Percentiles rank a stretch among this genome's conserved stretches.
phyloP scores from a whole-genome alignment of 2,329 filamentous ascomycete genomes.

The Nemania diffusa region DNA sequence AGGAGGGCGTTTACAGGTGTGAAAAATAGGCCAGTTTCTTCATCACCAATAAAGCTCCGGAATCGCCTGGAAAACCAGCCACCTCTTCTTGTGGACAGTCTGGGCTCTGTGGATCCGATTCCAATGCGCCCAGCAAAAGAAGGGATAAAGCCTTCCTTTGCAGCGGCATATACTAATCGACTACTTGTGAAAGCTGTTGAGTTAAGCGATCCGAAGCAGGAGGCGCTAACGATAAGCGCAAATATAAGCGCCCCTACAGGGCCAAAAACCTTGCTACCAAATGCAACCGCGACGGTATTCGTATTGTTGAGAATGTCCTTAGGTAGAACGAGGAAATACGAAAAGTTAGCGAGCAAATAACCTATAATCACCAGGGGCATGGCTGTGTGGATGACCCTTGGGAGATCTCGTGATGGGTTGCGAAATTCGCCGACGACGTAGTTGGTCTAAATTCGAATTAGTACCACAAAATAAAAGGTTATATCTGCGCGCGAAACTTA shows the following conservation, averaged over 20 bases:
- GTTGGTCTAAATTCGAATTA: slow-evolving; percentile 75
- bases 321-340: slow-evolving; percentile 94
- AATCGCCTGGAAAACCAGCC: slow-evolving; percentile 69
- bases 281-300: slow-evolving; percentile 96
- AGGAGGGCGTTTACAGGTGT: slow-evolving; percentile 93
- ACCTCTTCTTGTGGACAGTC: slow-evolving; percentile 59
- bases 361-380: slow-evolving; percentile 92
- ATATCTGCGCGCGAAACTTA: slow-evolving; percentile 58
- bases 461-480: background rate
- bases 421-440: slow-evolving; percentile 98
- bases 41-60: slow-evolving; percentile 76
- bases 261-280: slow-evolving; percentile 90
- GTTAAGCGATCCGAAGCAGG: slow-evolving; percentile 94
- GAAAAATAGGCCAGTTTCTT: slow-evolving; percentile 83
- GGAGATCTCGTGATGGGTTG: slow-evolving; percentile 88
- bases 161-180: slow-evolving; percentile 90
- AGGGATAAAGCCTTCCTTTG: slow-evolving; percentile 94
- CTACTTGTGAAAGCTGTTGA: slow-evolving; percentile 93
- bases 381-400: slow-evolving; percentile 93
- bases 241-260: slow-evolving; percentile 82
- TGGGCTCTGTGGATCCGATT: slow-evolving; percentile 59
- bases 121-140: slow-evolving; percentile 85
- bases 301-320: slow-evolving; percentile 81
- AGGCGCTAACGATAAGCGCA: slow-evolving; percentile 88
- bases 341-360: slow-evolving; percentile 90